These are phyloP conservation scores for Anisodus acutangulus DNA, from an alignment of 257 asterid genomes.

Conservation along the genomic window DNA sequence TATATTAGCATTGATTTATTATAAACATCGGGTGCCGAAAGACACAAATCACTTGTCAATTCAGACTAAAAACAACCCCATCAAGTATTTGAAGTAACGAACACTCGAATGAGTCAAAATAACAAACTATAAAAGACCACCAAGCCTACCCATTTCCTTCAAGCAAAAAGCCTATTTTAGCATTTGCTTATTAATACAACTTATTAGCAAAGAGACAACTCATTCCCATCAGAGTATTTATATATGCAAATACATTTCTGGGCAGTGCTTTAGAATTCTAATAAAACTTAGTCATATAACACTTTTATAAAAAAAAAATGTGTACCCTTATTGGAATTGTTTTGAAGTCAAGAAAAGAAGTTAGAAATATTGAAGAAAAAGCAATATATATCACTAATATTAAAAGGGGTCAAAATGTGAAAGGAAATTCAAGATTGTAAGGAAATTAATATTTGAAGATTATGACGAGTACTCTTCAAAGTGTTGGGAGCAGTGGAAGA, in stretches of 20 bases:
- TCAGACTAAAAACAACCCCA: conserved; percentile 32
- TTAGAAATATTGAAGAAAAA: conserved; percentile 58
- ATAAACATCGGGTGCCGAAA: neutral
- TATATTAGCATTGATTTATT: neutral
- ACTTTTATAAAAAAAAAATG: neutral
- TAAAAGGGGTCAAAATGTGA: conserved; percentile 34
- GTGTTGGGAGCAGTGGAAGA: conserved; percentile 64
- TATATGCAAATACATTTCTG: neutral
- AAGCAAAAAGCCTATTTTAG: conserved; percentile 32
- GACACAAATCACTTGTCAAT: neutral
- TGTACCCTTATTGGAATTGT: conserved; percentile 42
- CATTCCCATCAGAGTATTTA: neutral
- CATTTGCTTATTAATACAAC: neutral
- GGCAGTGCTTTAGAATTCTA: neutral
- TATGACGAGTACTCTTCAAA: conserved; percentile 53
- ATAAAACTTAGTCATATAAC: neutral
- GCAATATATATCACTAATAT: conserved; percentile 39
- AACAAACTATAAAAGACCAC: conserved; percentile 34
- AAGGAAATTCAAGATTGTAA: neutral
- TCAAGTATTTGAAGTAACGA: conserved; percentile 36
- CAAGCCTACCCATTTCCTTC: conserved; percentile 11
- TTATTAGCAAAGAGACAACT: neutral
- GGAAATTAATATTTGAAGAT: neutral
- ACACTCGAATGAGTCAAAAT: conserved; percentile 43
- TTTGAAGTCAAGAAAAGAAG: conserved; percentile 59